Conservation (phyloP, 192 early-diverging fungal genomes). For the Rhizoclosmatium globosum region DNA sequence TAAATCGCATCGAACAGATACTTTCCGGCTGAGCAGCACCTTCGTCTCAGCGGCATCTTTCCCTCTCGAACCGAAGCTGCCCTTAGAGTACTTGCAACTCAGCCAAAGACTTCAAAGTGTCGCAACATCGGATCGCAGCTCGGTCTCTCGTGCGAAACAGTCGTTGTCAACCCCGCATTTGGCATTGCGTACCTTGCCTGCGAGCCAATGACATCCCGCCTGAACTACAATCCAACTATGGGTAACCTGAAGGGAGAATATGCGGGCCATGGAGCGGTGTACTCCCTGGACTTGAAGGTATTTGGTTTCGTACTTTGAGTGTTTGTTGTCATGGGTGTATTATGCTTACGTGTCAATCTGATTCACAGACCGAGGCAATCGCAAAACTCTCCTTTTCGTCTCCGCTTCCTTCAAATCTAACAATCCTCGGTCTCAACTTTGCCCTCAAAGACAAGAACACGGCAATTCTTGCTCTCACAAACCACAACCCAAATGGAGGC, state of each 20-base stretch:
- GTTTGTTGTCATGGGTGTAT: no score
- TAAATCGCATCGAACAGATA: neutral
- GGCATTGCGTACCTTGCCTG: conserved; percentile 27
- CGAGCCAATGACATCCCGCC: neutral
- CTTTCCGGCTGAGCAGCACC: conserved; percentile 8
- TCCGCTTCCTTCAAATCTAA: neutral
- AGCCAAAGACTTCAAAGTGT: neutral
- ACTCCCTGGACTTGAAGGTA: conserved; percentile 23
- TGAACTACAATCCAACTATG: conserved; percentile 16
- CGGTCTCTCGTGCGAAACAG: conserved; percentile 6
- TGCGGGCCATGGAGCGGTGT: conserved; percentile 21
- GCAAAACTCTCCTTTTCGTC: neutral
- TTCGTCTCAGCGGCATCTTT: conserved; percentile 13
- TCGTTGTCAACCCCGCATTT: conserved; percentile 7
- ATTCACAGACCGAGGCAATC: conserved; percentile 3
- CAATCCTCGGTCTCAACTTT: conserved; percentile 10
- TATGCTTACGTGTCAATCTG: neutral
- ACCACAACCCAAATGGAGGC: conserved; percentile 14
- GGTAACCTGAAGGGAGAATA: neutral
- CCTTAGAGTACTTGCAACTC: neutral
- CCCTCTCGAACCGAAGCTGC: neutral
- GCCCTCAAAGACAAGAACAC: conserved; percentile 1
- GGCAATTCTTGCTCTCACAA: conserved; percentile 11
- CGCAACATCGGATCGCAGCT: neutral
- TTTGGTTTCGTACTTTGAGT: neutral